Base-by-base conservation (phyloP, 768 basidiomycete genomes). In the Podaxis carcinomalis region DNA sequence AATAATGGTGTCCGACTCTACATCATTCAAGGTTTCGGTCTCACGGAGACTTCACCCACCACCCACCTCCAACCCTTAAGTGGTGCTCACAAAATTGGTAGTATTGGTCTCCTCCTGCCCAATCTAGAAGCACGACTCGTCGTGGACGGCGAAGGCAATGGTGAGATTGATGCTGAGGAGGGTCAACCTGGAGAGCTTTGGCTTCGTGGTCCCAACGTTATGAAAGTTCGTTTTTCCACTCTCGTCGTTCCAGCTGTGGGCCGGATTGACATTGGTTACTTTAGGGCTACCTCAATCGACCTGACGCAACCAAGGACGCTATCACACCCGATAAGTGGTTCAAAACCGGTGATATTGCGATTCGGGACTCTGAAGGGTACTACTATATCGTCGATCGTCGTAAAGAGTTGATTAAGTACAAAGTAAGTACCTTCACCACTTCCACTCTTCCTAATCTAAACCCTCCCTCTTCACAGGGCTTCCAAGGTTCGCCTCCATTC, bases 281-380 rank as follows among this genome's bases (percentile, higher is more conserved):
- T 1, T 57, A 87, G 86, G 91, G 93, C 9, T 95, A 95, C 67
- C 72, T 89, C 63, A 86, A 86, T 65, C 92, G 95, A 62, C 74
- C 77, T 2, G 74, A 76, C 32, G 92, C 93, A 3, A 95, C 92
- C 1, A 73, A 76, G 23, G 80, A 85, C 13, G 73, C 86, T 5
- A 87, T 95, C 64, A 61, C 59, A 16, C 71, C 72, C 0, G 88
- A 92, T 52, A 81, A 84, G 2, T 97, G 92, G 92, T 87, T 93
- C 76, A 92, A 89, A 78, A 95, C 93, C 0, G 93, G 94, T 1
- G 94, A 96, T 70, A 83, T 95, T 53, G 89, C 83, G 1, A 70
- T 80, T 16, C 73, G 83, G 11, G 89, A 93, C 62, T 60, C 71
- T 2, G 85, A 92, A 0, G 93, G 92, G 0, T 90, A 79, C 68